A percentile compares a stretch with the other conserved stretches of the same genome.
phyloP scores from a whole-genome alignment of 257 asterid genomes.

The Fraxinus excelsior region DNA sequence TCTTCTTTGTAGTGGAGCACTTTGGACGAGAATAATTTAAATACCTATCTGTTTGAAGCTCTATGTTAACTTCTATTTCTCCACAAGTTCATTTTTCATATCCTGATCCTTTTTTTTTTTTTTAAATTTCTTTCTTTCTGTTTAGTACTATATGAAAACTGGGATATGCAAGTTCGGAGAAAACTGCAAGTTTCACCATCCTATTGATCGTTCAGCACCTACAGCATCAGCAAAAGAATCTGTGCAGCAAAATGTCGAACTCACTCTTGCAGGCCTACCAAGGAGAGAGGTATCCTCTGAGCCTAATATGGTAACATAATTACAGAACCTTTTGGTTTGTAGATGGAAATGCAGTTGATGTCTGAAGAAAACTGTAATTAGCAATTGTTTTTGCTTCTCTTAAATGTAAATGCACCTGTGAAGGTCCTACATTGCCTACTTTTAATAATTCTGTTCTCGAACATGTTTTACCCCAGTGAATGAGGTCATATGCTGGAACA shows the following conservation, averaged over 20 bases:
- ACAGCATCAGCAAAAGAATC: slow-evolving; percentile 39
- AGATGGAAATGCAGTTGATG: not conserved
- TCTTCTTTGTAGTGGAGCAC: slow-evolving; percentile 5
- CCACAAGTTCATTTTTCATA: not conserved
- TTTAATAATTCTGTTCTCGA: not conserved
- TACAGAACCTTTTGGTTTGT: not conserved
- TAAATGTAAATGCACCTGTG: not conserved
- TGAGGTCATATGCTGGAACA: not conserved
- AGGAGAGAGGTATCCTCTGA: slow-evolving; percentile 76
- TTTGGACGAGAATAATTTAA: slow-evolving; percentile 14
- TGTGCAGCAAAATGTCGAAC: slow-evolving; percentile 61
- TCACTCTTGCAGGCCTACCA: slow-evolving; percentile 90
- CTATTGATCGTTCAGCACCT: slow-evolving; percentile 66
- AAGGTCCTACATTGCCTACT: slow-evolving; percentile 5
- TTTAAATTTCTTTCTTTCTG: not conserved
- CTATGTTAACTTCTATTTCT: not conserved
- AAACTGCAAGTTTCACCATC: slow-evolving; percentile 90
- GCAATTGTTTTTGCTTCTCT: not conserved
- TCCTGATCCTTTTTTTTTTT: slow-evolving; percentile 10
- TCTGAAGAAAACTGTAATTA: not conserved
- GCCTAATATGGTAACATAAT: slow-evolving; percentile 15
- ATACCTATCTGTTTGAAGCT: slow-evolving; percentile 10
- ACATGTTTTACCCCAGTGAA: not conserved
- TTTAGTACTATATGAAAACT: slow-evolving; percentile 89
- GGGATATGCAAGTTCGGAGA: slow-evolving; percentile 86